Evolutionary conservation across 2,329 filamentous ascomycete species (phyloP), one percentile per base, ranked within the genome.

Genomic region (Didymosphaeria variabile): DNA sequence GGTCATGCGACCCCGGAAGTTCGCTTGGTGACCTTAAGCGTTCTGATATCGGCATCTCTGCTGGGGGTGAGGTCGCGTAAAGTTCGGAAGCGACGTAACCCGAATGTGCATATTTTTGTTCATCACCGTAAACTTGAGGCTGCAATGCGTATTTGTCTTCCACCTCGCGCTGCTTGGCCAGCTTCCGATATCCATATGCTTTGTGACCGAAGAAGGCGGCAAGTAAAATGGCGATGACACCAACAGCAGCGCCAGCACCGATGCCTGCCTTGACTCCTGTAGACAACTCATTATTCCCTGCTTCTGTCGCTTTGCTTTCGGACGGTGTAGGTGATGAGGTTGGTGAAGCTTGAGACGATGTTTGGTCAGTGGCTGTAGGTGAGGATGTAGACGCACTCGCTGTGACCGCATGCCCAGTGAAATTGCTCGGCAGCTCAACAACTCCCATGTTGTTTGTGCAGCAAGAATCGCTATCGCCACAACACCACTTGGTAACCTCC

Each of bases 381-480:
- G 44, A 46, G 21, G 44, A 23, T 12, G 44, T 26, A 23, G 44
- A 46, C 19, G 13, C 44, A 15, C 38, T 40, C 17, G 38, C 17
- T 19, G 17, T 40, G 6, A 40, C 15, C 38, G 38, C 47, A 23
- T 31, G 31, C 15, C 47, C 47, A 15, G 31, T 36, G 31, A 51
- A 51, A 2, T 51, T 36, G 3, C 26, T 19, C n/a, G 47, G 47
- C 13, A 51, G 19, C 31, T 51, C 47, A 19, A 51, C 47, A 8
- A 51, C 47, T 1, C n/a, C 47, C 12, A 51, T 36, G 17, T 51
- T 51, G 31, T 51, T 51, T 9, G 47, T 51, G 31, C 47, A 51
- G 19, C 47, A 51, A 10, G 29, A 7, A n/a, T 51, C 31, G 12
- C 29, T 51, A 12, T 34, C 31, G 15, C 47, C 47, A 17, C 47